Percentiles rank a stretch among this genome's conserved stretches.
phyloP scores from a whole-genome alignment of 2,329 filamentous ascomycete genomes.

The Fusarium foetens region DNA sequence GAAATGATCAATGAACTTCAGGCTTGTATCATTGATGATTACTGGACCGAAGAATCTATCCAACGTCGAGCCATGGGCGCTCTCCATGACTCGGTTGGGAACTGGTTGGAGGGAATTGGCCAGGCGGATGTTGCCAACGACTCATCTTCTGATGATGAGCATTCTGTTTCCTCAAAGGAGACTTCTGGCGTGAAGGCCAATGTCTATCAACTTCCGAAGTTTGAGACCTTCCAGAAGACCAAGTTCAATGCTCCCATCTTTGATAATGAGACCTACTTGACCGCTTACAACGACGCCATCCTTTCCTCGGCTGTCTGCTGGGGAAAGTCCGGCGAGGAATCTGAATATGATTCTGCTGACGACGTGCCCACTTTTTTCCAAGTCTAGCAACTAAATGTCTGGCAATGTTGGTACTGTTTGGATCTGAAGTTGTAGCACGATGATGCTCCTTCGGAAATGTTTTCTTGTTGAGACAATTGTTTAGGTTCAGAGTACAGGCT shows the following conservation, averaged over 20 bases:
- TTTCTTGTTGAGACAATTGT: accelerated
- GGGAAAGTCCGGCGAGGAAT: neutral
- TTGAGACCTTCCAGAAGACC: neutral
- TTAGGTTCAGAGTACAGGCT: accelerated
- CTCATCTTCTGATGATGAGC: neutral
- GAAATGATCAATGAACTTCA: neutral
- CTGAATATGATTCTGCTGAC: accelerated
- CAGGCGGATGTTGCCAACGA: accelerated
- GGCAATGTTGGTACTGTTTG: accelerated
- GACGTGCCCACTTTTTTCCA: neutral
- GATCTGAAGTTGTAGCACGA: neutral
- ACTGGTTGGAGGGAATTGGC: neutral
- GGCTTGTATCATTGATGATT: neutral
- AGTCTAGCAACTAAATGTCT: neutral
- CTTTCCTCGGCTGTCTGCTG: neutral
- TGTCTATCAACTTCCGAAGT: neutral
- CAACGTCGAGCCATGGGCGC: neutral
- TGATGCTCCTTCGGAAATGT: neutral
- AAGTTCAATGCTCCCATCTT: neutral
- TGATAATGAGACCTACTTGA: neutral
- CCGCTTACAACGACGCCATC: neutral
- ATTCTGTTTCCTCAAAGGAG: neutral
- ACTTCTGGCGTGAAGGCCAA: neutral
- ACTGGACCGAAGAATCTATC: accelerated
- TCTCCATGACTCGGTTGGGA: accelerated